These are phyloP conservation scores for Salisapilia sapeloensis DNA, from an alignment of 352 stramenopile species.

Conservation along the genomic window DNA sequence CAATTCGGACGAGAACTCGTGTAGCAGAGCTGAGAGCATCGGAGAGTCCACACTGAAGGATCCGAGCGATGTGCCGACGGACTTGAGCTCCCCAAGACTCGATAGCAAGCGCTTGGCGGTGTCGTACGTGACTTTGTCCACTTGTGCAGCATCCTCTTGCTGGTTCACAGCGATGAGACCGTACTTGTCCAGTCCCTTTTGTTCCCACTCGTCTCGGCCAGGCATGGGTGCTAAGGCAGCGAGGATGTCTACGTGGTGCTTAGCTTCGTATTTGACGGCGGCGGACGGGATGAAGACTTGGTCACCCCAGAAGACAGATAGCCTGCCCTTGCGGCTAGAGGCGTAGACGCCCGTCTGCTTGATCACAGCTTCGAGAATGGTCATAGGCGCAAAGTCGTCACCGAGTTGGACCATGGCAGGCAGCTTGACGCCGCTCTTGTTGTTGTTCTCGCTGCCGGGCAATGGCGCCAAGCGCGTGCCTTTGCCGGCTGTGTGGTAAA, in stretches of 20 bases:
- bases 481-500: slow-evolving; percentile 98
- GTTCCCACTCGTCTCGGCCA: slow-evolving; percentile 85
- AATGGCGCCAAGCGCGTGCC: slow-evolving; percentile 93
- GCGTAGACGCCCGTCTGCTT: slow-evolving; percentile 98
- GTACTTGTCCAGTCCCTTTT: slow-evolving; percentile 96
- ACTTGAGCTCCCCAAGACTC: slow-evolving; percentile 88
- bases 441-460: slow-evolving; percentile 96
- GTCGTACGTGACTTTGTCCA: slow-evolving; percentile 96
- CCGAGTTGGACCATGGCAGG: slow-evolving; percentile 84
- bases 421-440: slow-evolving; percentile 98
- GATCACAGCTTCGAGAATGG: slow-evolving; percentile 95
- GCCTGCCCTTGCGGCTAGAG: slow-evolving; percentile 82
- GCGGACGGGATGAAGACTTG: slow-evolving; percentile 96
- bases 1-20: slow-evolving; percentile 88
- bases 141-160: slow-evolving; percentile 83
- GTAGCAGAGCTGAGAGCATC: slow-evolving; percentile 84
- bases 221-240: slow-evolving; percentile 90
- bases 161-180: slow-evolving; percentile 94
- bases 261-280: slow-evolving; percentile 84
- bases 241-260: slow-evolving; percentile 96
- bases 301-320: slow-evolving; percentile 97
- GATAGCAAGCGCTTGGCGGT: slow-evolving; percentile 88
- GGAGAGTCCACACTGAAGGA: slow-evolving; percentile 91
- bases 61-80: slow-evolving; percentile 90
- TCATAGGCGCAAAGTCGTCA: slow-evolving; percentile 85